Base-by-base conservation (phyloP, 2,329 filamentous ascomycete species). In the Arthrocladium fulminans region DNA sequence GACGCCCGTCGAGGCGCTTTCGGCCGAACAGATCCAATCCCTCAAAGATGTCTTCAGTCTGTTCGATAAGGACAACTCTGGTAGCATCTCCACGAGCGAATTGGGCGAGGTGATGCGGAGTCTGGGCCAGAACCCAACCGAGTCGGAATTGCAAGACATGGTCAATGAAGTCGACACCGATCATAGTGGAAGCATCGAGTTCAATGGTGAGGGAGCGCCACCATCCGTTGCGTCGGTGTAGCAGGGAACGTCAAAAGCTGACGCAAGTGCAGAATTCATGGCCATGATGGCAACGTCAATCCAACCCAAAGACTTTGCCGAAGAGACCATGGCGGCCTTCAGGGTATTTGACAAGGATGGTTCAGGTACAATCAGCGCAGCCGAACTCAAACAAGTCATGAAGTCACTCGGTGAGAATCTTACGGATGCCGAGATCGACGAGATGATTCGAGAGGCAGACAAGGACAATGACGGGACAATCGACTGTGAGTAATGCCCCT, bases 111-210 rank as follows among this genome's bases (percentile, higher is more conserved):
- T 81, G 57, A 81, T 82, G 78, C 72, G 73, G 61, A 78, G 75
- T 49, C 75, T 82, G 32, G 78, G 78, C 59, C 74, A 80, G 60
- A 79, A 80, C 64, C 76, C 79, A 51, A 77, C 74, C 65, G 75
- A 79, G 55, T 72, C 73, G 48, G 79, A 83, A 65, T 70, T 82
- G 47, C 73, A 79, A 62, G 78, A 83, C 63, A 80, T 83, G 70
- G 79, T 82, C 68, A 80, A 79, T 66, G 79, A 83, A 65, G 77
- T 80, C 53, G 79, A 83, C 57, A 69, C 73, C 56, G 77, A 83
- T 67, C 77, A 79, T 63, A 80, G 78, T 58, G 79, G 79, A 63
- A 78, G 77, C 57, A 80, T 83, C 60, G 77, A 80, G 62, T 81
- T 83, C 63, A 74, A 79, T 49, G 76, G 76, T 77, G 64, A 7